Conservation (phyloP, 768 basidiomycete genomes). For the Calocybe gangraenosa region DNA sequence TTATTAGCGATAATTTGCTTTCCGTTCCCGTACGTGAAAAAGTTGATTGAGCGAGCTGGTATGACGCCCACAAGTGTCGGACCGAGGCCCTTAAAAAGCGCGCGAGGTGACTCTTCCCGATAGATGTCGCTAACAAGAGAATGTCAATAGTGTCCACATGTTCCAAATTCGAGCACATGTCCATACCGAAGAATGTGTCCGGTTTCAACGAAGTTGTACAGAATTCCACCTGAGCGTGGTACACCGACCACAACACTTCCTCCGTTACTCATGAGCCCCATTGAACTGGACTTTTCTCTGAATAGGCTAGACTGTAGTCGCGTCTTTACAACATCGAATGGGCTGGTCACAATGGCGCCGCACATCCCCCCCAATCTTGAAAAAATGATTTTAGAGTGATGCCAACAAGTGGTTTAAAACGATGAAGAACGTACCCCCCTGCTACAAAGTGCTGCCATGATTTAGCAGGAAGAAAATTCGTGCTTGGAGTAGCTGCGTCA, state of each 20-base stretch:
- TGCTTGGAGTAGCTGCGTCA: conserved; percentile 26
- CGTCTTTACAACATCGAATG: conserved; percentile 98
- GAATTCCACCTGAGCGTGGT: conserved; percentile 47
- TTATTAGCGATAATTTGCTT: conserved; percentile 84
- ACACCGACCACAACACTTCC: conserved; percentile 33
- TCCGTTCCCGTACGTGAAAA: conserved; percentile 96
- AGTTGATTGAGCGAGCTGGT: conserved; percentile 95
- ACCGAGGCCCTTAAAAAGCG: conserved; percentile 92
- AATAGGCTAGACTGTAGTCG: conserved; percentile 92
- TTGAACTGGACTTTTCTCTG: conserved; percentile 32
- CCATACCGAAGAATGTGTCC: conserved; percentile 80
- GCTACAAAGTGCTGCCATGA: conserved; percentile 85
- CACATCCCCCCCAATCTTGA: conserved; percentile 93
- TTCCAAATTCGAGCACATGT: neutral
- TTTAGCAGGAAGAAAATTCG: conserved; percentile 55
- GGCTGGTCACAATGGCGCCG: conserved; percentile 93
- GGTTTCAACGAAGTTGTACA: conserved; percentile 96
- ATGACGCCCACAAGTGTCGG: conserved; percentile 93
- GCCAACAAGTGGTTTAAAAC: neutral
- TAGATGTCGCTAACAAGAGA: conserved; percentile 67
- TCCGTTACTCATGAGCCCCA: conserved; percentile 34
- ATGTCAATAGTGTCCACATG: neutral
- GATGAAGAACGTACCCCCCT: conserved; percentile 63
- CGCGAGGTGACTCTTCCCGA: conserved; percentile 79
- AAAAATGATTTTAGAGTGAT: neutral